phyloP scores from a whole-genome alignment of 2,329 filamentous ascomycete genomes.

The Aspergillus pseudoviridinutans region DNA sequence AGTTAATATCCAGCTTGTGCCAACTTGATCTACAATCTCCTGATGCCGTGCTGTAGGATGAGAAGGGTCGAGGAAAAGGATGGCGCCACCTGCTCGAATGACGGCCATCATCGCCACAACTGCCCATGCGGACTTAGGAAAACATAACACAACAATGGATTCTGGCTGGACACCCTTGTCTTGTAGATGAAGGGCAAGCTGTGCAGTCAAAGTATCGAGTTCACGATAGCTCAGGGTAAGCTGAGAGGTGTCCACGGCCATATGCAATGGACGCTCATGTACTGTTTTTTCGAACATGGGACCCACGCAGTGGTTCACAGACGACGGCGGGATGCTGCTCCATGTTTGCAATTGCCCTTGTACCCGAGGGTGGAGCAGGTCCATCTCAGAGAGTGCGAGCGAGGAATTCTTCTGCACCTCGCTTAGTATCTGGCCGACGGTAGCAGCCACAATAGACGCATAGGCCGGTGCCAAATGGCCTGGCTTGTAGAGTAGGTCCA shows the following conservation, averaged over 20 bases:
- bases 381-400: neutral
- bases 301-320: neutral
- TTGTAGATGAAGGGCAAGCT: neutral
- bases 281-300: neutral
- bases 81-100: slow-evolving; percentile 9
- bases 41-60: slow-evolving; percentile 1
- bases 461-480: neutral
- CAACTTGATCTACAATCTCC: slow-evolving; percentile 2
- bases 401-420: neutral
- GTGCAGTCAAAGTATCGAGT: neutral
- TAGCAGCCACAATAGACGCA: neutral
- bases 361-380: neutral
- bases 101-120: slow-evolving; percentile 15
- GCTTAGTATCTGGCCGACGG: neutral
- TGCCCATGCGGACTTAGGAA: slow-evolving; percentile 13
- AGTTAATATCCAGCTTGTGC: neutral
- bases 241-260: neutral
- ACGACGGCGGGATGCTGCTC: neutral
- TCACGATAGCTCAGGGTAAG: neutral
- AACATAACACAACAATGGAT: slow-evolving; percentile 21
- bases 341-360: neutral
- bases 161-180: neutral
- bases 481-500: neutral
- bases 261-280: neutral
- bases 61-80: slow-evolving; percentile 3